Conservation (phyloP, 139 green algal species). For the Chlorella sp. region DNA sequence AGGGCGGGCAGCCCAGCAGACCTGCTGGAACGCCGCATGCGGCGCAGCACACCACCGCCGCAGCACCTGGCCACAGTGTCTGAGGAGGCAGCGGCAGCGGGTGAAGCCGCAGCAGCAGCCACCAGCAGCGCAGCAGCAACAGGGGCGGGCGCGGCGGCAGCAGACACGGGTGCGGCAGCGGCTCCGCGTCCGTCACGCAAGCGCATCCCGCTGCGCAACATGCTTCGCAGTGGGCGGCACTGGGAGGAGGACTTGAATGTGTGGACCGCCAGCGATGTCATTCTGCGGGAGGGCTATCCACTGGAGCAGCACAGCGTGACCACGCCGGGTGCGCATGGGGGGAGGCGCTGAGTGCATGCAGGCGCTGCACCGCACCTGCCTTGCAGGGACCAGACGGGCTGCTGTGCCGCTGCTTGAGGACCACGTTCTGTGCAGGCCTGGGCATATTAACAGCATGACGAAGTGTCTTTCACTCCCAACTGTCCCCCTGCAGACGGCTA, state of each 20-base stretch:
- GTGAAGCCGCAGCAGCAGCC: too few species aligned
- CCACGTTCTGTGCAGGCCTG: too few species aligned
- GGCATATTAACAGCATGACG: too few species aligned
- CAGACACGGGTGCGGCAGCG: background rate
- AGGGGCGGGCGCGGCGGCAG: background rate
- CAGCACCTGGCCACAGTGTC: background rate
- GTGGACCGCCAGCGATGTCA: slow-evolving; percentile 55
- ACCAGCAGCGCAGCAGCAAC: background rate
- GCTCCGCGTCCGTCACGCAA: background rate
- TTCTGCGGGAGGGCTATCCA: slow-evolving; percentile 72
- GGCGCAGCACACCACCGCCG: background rate
- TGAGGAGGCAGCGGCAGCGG: background rate
- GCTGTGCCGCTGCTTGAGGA: too few species aligned
- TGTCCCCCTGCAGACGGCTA: slow-evolving; percentile 84
- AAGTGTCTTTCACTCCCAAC: too few species aligned
- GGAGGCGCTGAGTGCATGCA: slow-evolving; percentile 38
- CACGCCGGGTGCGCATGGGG: slow-evolving; percentile 72
- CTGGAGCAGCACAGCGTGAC: slow-evolving; percentile 79
- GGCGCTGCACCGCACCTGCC: too few species aligned
- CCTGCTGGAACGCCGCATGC: background rate
- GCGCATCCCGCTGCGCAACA: slow-evolving; percentile 2
- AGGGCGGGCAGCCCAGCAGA: background rate
- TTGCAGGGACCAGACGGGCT: too few species aligned
- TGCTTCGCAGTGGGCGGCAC: slow-evolving; percentile 25
- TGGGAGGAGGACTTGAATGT: slow-evolving; percentile 48